Evolutionary conservation across 176 grass and related monocot species (phyloP).

Genomic region (Eragrostis curvula): DNA sequence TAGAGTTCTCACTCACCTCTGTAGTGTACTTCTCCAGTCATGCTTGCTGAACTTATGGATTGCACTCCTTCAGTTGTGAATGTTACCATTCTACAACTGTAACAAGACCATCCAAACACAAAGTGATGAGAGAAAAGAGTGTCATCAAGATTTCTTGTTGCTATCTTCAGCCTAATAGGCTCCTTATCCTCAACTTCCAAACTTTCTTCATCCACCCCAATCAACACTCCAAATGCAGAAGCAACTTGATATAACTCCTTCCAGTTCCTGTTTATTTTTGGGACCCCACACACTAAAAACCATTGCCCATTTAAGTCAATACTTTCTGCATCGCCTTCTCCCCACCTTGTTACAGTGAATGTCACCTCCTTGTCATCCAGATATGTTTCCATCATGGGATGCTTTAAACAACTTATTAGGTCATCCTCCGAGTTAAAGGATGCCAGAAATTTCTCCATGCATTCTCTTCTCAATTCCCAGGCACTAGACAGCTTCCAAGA

Average conservation of each 20-base stretch:
- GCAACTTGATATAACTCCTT: conserved; percentile 50
- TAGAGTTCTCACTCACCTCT: conserved; percentile 19
- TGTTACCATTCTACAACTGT: conserved; percentile 22
- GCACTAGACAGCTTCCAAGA: conserved; percentile 27
- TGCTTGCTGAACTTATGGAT: neutral
- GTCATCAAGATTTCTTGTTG: neutral
- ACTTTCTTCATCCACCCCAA: conserved; percentile 45
- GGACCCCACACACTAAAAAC: conserved; percentile 46
- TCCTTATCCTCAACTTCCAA: conserved; percentile 31
- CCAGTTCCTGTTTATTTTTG: conserved; percentile 45
- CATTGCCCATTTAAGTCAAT: conserved; percentile 32
- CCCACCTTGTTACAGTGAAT: conserved; percentile 41
- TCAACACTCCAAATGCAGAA: conserved; percentile 42
- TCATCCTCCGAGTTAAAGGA: conserved; percentile 44
- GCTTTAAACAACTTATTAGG: conserved; percentile 38
- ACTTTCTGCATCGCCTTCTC: neutral
- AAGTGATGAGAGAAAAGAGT: conserved; percentile 36
- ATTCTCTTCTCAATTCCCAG: conserved; percentile 48
- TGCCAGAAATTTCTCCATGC: conserved; percentile 23
- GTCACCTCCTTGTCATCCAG: conserved; percentile 25
- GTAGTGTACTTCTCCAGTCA: neutral
- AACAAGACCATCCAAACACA: conserved; percentile 37
- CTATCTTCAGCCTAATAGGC: conserved; percentile 48
- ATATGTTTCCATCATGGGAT: conserved; percentile 4
- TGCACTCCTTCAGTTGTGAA: conserved; percentile 24